Percentiles rank a stretch among this genome's conserved stretches.
phyloP scores from a whole-genome alignment of 805 yeast species.

The Nakazawaea sp. region DNA sequence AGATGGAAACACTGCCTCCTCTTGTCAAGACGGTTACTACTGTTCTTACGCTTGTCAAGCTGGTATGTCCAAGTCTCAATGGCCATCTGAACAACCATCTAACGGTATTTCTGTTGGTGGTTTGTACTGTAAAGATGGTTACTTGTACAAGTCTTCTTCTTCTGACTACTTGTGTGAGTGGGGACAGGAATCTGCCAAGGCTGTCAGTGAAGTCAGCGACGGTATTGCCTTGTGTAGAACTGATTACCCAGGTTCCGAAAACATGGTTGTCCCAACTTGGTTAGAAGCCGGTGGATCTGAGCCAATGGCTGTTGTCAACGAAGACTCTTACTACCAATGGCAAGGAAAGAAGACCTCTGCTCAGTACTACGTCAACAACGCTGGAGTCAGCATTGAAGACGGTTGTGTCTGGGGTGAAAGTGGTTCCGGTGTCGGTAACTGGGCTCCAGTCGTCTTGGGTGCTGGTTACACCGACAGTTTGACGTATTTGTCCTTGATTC shows the following conservation, averaged over 20 bases:
- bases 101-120: constrained; percentile 95
- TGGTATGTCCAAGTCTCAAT: constrained; percentile 98
- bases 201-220: constrained; percentile 54
- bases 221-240: constrained; percentile 93
- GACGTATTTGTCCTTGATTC: constrained; percentile 84
- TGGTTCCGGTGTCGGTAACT: constrained; percentile 86
- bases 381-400: constrained; percentile 83
- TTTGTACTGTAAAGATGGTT: constrained; percentile 76
- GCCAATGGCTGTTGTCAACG: constrained; percentile 76
- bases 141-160: constrained; percentile 67
- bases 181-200: constrained; percentile 70
- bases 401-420: constrained; percentile 92
- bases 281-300: constrained; percentile 59
- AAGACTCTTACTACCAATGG: constrained; percentile 76
- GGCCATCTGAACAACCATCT: constrained; percentile 86
- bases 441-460: constrained; percentile 96
- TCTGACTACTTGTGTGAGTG: constrained; percentile 74
- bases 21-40: constrained; percentile 84
- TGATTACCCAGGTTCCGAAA: constrained; percentile 98
- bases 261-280: constrained; percentile 92
- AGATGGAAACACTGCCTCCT: constrained; percentile 53
- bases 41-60: constrained; percentile 98
- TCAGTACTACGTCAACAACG: constrained; percentile 95
- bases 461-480: constrained; percentile 74
- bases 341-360: constrained; percentile 77